phyloP scores from a whole-genome alignment of 805 yeast genomes.

The Vanderwaltozyma verrucispora region DNA sequence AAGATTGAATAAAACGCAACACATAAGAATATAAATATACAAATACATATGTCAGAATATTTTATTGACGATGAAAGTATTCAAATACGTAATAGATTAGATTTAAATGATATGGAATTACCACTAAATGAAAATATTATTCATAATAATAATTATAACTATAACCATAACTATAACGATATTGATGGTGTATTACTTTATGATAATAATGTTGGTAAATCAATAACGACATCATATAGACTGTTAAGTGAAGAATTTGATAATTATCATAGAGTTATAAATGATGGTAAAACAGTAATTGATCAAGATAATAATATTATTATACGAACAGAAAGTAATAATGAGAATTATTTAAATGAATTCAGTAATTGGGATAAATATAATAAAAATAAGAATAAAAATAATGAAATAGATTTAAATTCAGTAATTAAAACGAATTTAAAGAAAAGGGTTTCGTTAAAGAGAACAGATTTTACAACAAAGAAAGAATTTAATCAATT shows the following conservation, averaged over 20 bases:
- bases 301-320: constrained; percentile 1
- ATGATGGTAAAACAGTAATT: not conserved
- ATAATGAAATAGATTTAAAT: not conserved
- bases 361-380: constrained; percentile 3
- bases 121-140: constrained; percentile 1
- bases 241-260: constrained; percentile 1
- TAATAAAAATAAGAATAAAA: not conserved
- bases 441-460: constrained; percentile 7
- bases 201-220: not conserved
- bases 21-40: not conserved
- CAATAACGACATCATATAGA: not conserved
- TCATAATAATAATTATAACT: not conserved
- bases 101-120: not conserved
- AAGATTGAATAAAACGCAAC: not conserved
- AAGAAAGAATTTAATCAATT: constrained; percentile 10
- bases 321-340: not conserved
- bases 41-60: not conserved
- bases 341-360: constrained; percentile 1
- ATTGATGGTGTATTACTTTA: too few relatives aligned
- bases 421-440: not conserved
- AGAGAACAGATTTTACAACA: constrained; percentile 19
- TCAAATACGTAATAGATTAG: not conserved
- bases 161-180: not conserved
- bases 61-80: not conserved
- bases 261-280: not conserved